A percentile compares a stretch with the other conserved stretches of the same genome.
phyloP scores from a whole-genome alignment of 2,329 filamentous ascomycete genomes.

The Penicillium polonicum region DNA sequence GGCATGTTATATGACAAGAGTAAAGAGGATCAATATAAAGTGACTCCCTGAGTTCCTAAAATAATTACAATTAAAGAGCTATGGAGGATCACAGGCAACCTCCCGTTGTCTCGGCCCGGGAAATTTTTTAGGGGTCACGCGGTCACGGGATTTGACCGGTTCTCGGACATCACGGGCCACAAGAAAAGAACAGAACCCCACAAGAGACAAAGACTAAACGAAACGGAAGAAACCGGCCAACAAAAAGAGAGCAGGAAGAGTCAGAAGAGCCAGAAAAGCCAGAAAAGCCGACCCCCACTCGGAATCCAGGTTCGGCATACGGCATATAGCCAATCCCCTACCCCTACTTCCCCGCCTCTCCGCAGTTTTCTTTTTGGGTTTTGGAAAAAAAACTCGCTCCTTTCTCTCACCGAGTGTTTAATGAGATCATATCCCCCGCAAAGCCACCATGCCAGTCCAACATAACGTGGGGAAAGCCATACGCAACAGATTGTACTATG shows the following conservation, averaged over 20 bases:
- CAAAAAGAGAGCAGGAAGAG: neutral
- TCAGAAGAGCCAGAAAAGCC: neutral
- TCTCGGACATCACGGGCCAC: neutral
- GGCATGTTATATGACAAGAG: neutral
- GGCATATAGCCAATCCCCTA: neutral
- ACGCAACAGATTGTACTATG: neutral
- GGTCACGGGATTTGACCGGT: neutral
- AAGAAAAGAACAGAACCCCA: neutral
- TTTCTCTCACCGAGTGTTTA: constrained; percentile 6
- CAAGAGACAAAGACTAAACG: neutral
- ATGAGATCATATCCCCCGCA: constrained; percentile 7
- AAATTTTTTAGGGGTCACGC: neutral
- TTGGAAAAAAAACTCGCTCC: neutral
- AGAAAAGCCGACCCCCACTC: neutral
- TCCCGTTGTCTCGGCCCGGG: neutral
- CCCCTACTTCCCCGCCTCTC: constrained; percentile 5
- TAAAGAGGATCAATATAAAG: neutral
- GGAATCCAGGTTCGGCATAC: neutral
- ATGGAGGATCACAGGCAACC: neutral
- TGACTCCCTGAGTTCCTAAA: neutral
- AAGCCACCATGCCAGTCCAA: neutral
- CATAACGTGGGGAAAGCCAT: neutral
- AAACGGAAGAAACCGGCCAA: constrained; percentile 1
- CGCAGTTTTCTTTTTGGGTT: neutral
- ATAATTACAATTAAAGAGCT: neutral